Conservation (phyloP, 768 basidiomycete species). For the Lentinula sp. region DNA sequence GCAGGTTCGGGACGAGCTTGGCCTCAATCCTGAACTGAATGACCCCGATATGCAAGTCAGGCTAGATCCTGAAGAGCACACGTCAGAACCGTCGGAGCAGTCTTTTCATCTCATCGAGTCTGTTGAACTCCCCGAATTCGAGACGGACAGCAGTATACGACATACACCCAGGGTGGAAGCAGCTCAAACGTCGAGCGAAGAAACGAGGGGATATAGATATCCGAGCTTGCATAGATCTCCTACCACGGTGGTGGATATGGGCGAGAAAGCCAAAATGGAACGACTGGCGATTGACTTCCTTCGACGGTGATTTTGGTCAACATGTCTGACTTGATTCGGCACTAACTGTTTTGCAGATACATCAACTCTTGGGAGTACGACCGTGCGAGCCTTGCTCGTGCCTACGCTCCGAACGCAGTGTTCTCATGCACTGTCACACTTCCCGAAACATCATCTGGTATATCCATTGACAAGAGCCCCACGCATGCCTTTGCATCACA, state of each 20-base stretch:
- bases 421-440: neutral
- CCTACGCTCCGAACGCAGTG: neutral
- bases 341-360: neutral
- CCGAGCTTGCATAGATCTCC: neutral
- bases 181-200: neutral
- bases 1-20: neutral
- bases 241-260: neutral
- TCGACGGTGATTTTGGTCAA: neutral
- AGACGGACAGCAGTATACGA: too few relatives aligned
- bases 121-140: neutral
- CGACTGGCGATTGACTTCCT: neutral
- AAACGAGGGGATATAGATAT: neutral
- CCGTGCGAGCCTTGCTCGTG: neutral
- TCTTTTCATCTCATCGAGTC: neutral
- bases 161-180: neutral
- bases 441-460: neutral
- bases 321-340: neutral
- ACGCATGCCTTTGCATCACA: neutral
- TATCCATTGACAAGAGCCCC: neutral
- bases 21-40: neutral
- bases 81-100: neutral
- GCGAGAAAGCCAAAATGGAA: neutral
- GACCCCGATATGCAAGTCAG: neutral
- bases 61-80: neutral
- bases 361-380: conserved; percentile 1